Evolutionary conservation across 805 yeast genomes (phyloP).

Genomic region (Peterozyma xylosa): DNA sequence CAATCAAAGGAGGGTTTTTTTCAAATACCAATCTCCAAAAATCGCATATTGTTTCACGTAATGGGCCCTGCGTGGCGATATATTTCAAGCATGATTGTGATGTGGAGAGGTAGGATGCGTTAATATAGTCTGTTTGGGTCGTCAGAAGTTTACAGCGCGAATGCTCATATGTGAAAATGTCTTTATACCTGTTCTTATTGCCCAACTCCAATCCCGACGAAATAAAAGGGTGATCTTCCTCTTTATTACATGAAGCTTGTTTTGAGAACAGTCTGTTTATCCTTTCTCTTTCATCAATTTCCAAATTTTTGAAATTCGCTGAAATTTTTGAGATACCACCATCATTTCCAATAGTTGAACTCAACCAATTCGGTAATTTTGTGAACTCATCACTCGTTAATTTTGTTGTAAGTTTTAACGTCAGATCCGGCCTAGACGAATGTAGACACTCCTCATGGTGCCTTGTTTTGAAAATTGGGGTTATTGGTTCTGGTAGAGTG

Average conservation of each 20-base stretch:
- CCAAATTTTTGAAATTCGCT: slow-evolving; percentile 57
- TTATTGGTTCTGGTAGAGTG: slow-evolving; percentile 37
- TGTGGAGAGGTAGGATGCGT: slow-evolving; percentile 68
- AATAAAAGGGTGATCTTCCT: slow-evolving; percentile 32
- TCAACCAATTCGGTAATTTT: slow-evolving; percentile 50
- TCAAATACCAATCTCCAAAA: slow-evolving; percentile 76
- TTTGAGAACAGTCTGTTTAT: slow-evolving; percentile 37
- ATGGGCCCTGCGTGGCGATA: slow-evolving; percentile 91
- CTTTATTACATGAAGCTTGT: slow-evolving; percentile 12
- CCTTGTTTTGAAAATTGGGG: slow-evolving; percentile 37
- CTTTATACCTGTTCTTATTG: slow-evolving; percentile 77
- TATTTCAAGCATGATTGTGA: slow-evolving; percentile 34
- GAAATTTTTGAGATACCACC: slow-evolving; percentile 31
- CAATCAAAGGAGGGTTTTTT: slow-evolving; percentile 54
- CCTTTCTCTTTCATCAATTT: slow-evolving; percentile 61
- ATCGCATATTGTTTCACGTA: slow-evolving; percentile 64
- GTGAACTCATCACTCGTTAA: slow-evolving; percentile 13
- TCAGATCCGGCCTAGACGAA: slow-evolving; percentile 16
- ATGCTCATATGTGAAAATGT: slow-evolving; percentile 82
- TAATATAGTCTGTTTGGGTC: slow-evolving; percentile 54
- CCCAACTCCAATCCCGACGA: slow-evolving; percentile 79
- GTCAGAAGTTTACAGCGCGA: slow-evolving; percentile 58
- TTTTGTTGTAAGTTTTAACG: slow-evolving; percentile 16
- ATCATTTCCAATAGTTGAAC: slow-evolving; percentile 24
- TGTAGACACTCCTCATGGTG: slow-evolving; percentile 45